These are phyloP conservation scores for Candida andamanensis DNA, from an alignment of 805 yeast genomes.

Conservation along the genomic window DNA sequence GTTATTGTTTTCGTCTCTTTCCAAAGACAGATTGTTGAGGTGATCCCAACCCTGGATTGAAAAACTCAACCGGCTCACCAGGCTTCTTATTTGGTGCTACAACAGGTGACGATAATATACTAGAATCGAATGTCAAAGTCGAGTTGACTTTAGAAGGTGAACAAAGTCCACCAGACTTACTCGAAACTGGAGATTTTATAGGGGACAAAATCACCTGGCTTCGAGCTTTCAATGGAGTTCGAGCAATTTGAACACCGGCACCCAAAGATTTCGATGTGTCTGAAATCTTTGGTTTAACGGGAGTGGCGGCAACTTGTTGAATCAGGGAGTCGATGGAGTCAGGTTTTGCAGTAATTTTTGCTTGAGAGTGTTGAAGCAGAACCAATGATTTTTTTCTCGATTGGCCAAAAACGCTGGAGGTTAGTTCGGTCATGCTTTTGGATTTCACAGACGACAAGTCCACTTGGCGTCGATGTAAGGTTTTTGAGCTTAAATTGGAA, in stretches of 20 bases:
- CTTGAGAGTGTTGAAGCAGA: too few species aligned
- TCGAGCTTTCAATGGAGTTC: not conserved
- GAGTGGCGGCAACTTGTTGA: constrained; percentile 23
- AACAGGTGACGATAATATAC: constrained; percentile 10
- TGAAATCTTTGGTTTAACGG: too few species aligned
- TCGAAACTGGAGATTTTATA: constrained; percentile 5
- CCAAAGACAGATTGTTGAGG: too few species aligned
- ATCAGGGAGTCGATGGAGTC: not conserved
- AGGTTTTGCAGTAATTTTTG: constrained; percentile 16
- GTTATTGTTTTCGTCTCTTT: too few species aligned
- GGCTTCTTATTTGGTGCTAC: constrained; percentile 15
- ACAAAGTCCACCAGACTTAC: too few species aligned
- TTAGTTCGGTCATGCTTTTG: constrained; percentile 7
- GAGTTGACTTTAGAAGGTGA: not conserved
- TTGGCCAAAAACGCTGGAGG: constrained; percentile 1
- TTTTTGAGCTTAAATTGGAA: constrained; percentile 35
- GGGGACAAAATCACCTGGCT: constrained; percentile 5
- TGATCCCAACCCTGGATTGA: too few species aligned
- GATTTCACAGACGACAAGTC: constrained; percentile 23
- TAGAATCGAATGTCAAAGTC: not conserved
- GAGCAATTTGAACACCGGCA: not conserved
- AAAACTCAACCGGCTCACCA: constrained; percentile 31
- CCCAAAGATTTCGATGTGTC: constrained; percentile 2
- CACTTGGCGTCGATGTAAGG: constrained; percentile 35
- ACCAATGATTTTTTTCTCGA: too few species aligned